These are phyloP conservation scores for Fusarium lyarnte DNA, from an alignment of 2,329 filamentous ascomycete genomes.

Conservation along the genomic window DNA sequence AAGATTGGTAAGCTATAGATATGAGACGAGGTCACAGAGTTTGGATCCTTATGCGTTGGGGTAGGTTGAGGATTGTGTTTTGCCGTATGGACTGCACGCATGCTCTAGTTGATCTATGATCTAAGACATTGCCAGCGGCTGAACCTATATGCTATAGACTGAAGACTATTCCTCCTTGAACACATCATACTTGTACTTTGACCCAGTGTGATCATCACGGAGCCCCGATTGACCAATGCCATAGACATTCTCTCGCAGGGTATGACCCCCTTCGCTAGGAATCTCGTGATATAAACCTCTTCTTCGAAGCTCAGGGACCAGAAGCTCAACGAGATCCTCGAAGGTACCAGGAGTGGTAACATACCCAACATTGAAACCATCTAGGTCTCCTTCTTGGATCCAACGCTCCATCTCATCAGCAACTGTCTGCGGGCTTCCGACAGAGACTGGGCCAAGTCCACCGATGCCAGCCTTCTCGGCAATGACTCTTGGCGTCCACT, in stretches of 20 bases:
- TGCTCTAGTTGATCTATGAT: not conserved
- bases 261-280: slow-evolving; percentile 49
- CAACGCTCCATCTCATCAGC: slow-evolving; percentile 58
- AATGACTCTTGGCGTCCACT: slow-evolving; percentile 57
- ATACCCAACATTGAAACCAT: slow-evolving; percentile 55
- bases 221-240: slow-evolving; percentile 66
- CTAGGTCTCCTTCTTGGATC: slow-evolving; percentile 54
- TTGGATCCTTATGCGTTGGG: not conserved
- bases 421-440: slow-evolving; percentile 53
- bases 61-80: not conserved
- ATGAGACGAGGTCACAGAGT: not conserved
- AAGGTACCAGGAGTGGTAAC: slow-evolving; percentile 54
- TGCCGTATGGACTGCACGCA: not conserved
- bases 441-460: slow-evolving; percentile 48
- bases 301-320: slow-evolving; percentile 44
- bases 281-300: slow-evolving; percentile 43
- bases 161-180: slow-evolving; percentile 60
- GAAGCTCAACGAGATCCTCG: slow-evolving; percentile 46
- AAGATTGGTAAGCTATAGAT: too few relatives aligned
- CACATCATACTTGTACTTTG: slow-evolving; percentile 68
- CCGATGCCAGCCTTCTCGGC: slow-evolving; percentile 55
- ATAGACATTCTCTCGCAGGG: slow-evolving; percentile 69
- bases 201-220: slow-evolving; percentile 67
- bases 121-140: not conserved
- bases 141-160: not conserved